These are phyloP conservation scores for Naganishia albida DNA, from an alignment of 1,284 basidiomycete genomes.

Conservation along the genomic window DNA sequence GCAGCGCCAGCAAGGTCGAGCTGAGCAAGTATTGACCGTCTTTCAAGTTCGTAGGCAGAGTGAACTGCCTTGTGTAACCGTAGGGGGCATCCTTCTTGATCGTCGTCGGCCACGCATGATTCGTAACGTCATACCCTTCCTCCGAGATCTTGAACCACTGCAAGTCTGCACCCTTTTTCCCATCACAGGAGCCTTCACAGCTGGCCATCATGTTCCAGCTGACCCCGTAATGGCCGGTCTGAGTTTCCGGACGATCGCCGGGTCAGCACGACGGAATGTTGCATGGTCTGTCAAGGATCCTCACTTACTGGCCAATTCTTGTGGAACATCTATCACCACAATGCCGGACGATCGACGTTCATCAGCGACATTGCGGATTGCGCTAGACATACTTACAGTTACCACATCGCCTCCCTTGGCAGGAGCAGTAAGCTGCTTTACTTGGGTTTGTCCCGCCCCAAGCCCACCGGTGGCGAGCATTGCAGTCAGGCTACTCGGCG, in stretches of 20 bases:
- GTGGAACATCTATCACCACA: not conserved
- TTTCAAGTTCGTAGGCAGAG: constrained; percentile 3
- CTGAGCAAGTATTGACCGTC: constrained; percentile 19
- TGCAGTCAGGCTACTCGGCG: not conserved
- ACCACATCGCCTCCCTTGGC: constrained; percentile 13
- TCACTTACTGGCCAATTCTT: constrained; percentile 12
- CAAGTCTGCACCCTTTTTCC: constrained; percentile 5
- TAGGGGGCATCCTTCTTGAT: not conserved
- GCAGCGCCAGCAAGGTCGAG: constrained; percentile 3
- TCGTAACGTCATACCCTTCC: not conserved
- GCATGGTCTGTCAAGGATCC: not conserved
- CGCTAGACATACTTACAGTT: constrained; percentile 7
- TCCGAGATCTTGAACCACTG: constrained; percentile 22
- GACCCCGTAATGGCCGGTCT: not conserved
- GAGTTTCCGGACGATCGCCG: not conserved
- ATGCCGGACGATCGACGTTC: not conserved
- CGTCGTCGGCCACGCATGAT: not conserved
- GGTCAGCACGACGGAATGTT: no score
- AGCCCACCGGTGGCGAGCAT: not conserved
- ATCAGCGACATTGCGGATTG: not conserved
- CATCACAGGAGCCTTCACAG: constrained; percentile 5
- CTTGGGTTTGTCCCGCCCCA: not conserved
- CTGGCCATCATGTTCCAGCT: constrained; percentile 22
- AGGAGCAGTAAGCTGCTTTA: not conserved
- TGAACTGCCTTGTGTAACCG: not conserved